Base-by-base conservation (phyloP, 352 stramenopile genomes). In the Pythium rhizo-oryzae region DNA sequence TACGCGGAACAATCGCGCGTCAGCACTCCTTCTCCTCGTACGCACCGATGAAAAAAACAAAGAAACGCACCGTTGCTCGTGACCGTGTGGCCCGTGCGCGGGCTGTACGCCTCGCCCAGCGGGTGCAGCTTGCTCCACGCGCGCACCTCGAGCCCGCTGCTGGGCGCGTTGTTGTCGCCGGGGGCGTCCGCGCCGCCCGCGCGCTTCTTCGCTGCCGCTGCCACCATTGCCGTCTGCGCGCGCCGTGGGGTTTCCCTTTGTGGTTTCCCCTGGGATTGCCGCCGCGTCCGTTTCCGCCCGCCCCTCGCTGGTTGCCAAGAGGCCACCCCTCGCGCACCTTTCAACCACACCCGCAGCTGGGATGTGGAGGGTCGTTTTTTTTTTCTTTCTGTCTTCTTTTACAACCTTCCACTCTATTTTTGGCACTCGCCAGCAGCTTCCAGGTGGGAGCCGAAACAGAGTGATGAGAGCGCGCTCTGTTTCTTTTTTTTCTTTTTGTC, bases 61-160 rank as follows among this genome's bases (percentile, higher is more conserved):
- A 30, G 2, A 18, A n/a, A 50, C 67, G 39, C 67, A 92, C 86
- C 77, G 68, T 90, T 85, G 69, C 82, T 84, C 35, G 89, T 86
- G 55, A 95, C 89, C 23, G 87, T 95, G 75, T 96, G 89, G 19
- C 89, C 89, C 35, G 89, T 96, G 49, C 89, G 84, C 7, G 89
- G 86, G 24, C 84, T 94, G 72, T 96, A 96, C 19, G 85, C 78
- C 49, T 94, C 87, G 62, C 87, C 89, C 9, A 86, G 79, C 18
- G 80, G 82, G 23, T 91, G 70, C 39, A 96, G 76, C 56, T 89
- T 91, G 61, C 81, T 78, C 89, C 89, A 96, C 1, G 79, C 69
- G 59, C 86, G 85, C 65, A 94, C 82, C 54, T 95, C 87, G 47
- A 92, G 76, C 12, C 78, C 55, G 33, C 19, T 49, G 53, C 60